These are phyloP conservation scores for Rhinocladiella similis DNA, from an alignment of 2,329 filamentous ascomycete genomes.

Conservation along the genomic window DNA sequence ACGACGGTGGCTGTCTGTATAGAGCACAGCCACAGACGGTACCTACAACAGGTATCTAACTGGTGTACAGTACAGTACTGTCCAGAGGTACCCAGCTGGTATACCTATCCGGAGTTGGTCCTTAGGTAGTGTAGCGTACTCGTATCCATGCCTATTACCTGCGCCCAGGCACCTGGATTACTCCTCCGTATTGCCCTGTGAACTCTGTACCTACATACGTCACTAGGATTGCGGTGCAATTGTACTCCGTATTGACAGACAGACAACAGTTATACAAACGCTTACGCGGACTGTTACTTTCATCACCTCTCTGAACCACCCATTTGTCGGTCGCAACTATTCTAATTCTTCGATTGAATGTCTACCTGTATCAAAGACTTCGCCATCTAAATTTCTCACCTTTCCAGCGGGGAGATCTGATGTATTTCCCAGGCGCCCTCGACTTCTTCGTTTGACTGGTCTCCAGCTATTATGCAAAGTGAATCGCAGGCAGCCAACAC, in stretches of 20 bases:
- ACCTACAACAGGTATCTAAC: too few relatives aligned
- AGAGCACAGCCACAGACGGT: too few relatives aligned
- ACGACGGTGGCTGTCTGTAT: too few relatives aligned
- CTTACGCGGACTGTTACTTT: background rate
- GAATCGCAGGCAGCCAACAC: constrained; percentile 11
- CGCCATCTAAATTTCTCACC: too few relatives aligned
- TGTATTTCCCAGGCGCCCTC: background rate
- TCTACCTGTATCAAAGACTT: too few relatives aligned
- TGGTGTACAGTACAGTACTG: too few relatives aligned
- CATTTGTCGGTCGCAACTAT: background rate
- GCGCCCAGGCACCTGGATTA: too few relatives aligned
- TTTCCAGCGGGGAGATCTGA: background rate
- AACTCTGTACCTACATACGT: background rate
- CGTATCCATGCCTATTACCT: too few relatives aligned
- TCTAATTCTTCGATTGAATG: background rate
- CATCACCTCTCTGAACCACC: background rate
- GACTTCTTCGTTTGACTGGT: background rate
- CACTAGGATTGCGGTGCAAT: background rate
- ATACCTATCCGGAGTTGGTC: too few relatives aligned
- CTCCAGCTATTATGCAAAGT: constrained; percentile 6
- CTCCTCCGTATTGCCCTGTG: too few relatives aligned
- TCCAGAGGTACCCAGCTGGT: too few relatives aligned
- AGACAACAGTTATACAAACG: background rate
- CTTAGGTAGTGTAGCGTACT: too few relatives aligned
- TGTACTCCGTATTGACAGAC: background rate